phyloP scores from a whole-genome alignment of 2,329 filamentous ascomycete species.

The Xylariomycetidae sp. region DNA sequence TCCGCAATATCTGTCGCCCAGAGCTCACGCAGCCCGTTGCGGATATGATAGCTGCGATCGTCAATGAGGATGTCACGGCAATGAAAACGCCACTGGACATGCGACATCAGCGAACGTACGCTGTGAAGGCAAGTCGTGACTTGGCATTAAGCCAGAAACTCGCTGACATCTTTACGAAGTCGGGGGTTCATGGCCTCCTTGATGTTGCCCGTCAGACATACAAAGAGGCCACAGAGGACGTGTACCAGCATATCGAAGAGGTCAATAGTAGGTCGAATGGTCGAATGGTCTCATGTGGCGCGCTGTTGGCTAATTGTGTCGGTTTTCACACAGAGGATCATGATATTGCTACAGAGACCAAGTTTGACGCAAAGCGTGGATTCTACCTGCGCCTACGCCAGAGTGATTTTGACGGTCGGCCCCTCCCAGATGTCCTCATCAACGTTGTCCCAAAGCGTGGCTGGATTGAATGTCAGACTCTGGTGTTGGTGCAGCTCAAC shows the following conservation, averaged over 20 bases:
- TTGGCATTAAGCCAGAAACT: neutral
- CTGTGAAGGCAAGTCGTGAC: slow-evolving; percentile 58
- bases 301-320: no score
- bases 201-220: slow-evolving; percentile 86
- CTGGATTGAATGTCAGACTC: slow-evolving; percentile 80
- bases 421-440: slow-evolving; percentile 65
- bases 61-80: slow-evolving; percentile 78
- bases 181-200: slow-evolving; percentile 76
- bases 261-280: slow-evolving; percentile 49
- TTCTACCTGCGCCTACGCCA: slow-evolving; percentile 69
- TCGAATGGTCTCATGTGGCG: neutral
- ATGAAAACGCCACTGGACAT: slow-evolving; percentile 76
- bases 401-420: slow-evolving; percentile 54
- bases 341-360: slow-evolving; percentile 57
- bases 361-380: slow-evolving; percentile 69
- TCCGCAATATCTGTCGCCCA: slow-evolving; percentile 64
- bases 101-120: slow-evolving; percentile 84
- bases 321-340: slow-evolving; percentile 39
- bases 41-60: slow-evolving; percentile 57
- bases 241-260: slow-evolving; percentile 62
- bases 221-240: slow-evolving; percentile 78
- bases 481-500: slow-evolving; percentile 77
- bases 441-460: slow-evolving; percentile 69
- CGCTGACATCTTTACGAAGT: slow-evolving; percentile 35
- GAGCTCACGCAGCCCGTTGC: slow-evolving; percentile 55